Evolutionary conservation across 768 basidiomycete species (phyloP), one percentile per base, ranked within the genome.

Genomic region (Amanita thiersii): DNA sequence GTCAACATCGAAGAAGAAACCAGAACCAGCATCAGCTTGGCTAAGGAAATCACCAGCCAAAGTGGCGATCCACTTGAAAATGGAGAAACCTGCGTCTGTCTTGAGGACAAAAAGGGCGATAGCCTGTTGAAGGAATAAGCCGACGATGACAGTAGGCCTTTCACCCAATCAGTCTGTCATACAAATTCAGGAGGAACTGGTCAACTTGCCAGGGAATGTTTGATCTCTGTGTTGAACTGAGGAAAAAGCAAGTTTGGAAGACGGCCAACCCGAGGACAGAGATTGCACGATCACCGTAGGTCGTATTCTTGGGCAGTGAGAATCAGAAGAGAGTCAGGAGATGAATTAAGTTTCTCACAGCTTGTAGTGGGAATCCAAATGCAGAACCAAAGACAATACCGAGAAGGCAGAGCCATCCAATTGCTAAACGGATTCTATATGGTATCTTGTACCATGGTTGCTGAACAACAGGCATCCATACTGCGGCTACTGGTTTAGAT

Each of bases 81-180:
- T 73, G 15, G 72, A 72, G 61, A 83, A 90, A 14, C 91, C 91
- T 33, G 88, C 89, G 33, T 65, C 64, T 9, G 81, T 75, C 65
- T 91, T 92, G 52, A 96, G 73, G 24, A 93, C 91, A 57, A 94
- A 91, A 32, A 94, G 70, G 1, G 91, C 91, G 34, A 93, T 75
- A 12, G 67, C 75, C 64, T 92, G 89, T 56, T 96, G 91, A 31
- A 83, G 51, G 61, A 91, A 81, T 14, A 93, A 66, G 14, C 91
- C 91, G 36, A 89, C 81, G 44, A 92, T 79, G 52, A 91, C 76
- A n/a, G 89, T 90, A 10, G 77, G 82, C 86, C 83, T 84, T 45
- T 17, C 20, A 11, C 7, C 17, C 10, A 17, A 34, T 20, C n/a
- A 30, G 30, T 44, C 21, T 32, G 31, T 21, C 41, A 32, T 31